Evolutionary conservation across 2,329 filamentous ascomycete genomes (phyloP).

Genomic region (Teratosphaeria viscida): DNA sequence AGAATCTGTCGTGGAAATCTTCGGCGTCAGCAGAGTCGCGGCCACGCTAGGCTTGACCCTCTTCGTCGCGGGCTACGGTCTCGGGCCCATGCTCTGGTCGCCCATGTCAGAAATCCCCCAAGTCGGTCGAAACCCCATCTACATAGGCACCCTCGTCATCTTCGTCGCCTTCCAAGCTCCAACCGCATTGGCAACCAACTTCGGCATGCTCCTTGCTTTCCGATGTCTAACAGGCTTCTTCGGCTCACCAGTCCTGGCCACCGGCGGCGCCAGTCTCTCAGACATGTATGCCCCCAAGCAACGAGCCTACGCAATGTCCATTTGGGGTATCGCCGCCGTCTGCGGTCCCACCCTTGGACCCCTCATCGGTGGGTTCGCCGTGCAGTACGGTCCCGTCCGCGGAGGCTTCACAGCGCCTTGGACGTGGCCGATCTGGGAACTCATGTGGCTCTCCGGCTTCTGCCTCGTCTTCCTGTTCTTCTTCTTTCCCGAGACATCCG

Average conservation of each 20-base stretch:
- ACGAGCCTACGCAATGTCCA: conserved; percentile 29
- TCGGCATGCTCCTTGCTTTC: conserved; percentile 43
- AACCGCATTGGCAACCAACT: conserved; percentile 39
- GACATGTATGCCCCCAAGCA: conserved; percentile 33
- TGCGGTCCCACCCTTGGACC: conserved; percentile 32
- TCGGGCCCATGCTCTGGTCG: conserved; percentile 38
- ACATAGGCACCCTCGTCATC: conserved; percentile 37
- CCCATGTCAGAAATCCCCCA: conserved; percentile 41
- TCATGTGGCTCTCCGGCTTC: conserved; percentile 32
- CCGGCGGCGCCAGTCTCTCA: conserved; percentile 34
- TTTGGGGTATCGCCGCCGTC: conserved; percentile 33
- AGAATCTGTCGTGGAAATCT: conserved; percentile 30
- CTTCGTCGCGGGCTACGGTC: conserved; percentile 41
- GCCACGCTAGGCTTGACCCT: conserved; percentile 41
- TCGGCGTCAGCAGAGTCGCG: conserved; percentile 36
- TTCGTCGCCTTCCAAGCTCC: conserved; percentile 43
- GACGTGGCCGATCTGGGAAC: conserved; percentile 32
- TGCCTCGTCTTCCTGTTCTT: conserved; percentile 29
- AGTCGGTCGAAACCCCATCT: conserved; percentile 40
- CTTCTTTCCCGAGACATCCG: conserved; percentile 30
- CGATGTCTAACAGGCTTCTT: conserved; percentile 45
- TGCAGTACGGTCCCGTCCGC: conserved; percentile 18
- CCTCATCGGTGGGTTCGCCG: conserved; percentile 32
- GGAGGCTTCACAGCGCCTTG: conserved; percentile 24
- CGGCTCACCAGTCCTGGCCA: conserved; percentile 36